Percentiles rank a stretch among this genome's conserved stretches.
Evolutionary conservation across 2,329 filamentous ascomycete genomes (phyloP).

Genomic region (Clarireedia sp.): DNA sequence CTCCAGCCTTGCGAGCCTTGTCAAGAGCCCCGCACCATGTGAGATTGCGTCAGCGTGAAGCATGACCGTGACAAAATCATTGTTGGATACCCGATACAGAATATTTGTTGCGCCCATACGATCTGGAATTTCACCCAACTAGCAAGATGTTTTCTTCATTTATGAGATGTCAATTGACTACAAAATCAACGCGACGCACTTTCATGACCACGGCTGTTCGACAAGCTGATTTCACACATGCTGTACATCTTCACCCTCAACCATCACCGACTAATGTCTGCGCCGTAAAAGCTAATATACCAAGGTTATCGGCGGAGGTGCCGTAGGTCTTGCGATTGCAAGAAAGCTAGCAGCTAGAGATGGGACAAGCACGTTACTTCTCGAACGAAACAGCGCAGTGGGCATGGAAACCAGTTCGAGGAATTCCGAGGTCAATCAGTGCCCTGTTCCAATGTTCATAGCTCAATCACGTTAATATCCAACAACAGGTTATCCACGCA

Average conservation of each 20-base stretch:
- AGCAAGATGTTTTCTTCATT: slow-evolving; percentile 14
- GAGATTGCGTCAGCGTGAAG: slow-evolving; percentile 6
- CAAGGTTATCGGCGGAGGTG: slow-evolving; percentile 52
- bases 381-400: slow-evolving; percentile 56
- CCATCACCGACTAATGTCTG: background rate
- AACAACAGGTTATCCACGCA: slow-evolving; percentile 75
- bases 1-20: slow-evolving; percentile 7
- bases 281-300: background rate
- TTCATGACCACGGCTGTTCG: slow-evolving; percentile 21
- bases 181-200: slow-evolving; percentile 11
- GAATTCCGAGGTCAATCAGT: slow-evolving; percentile 50
- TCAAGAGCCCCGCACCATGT: slow-evolving; percentile 12
- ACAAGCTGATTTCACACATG: slow-evolving; percentile 29
- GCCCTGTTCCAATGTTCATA: background rate
- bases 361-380: slow-evolving; percentile 54
- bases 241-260: slow-evolving; percentile 17
- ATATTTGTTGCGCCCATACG: too few relatives aligned
- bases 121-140: background rate
- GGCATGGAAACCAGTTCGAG: slow-evolving; percentile 65
- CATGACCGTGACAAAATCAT: slow-evolving; percentile 3
- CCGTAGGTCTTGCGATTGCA: slow-evolving; percentile 61
- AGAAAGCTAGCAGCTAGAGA: slow-evolving; percentile 51
- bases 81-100: too few relatives aligned
- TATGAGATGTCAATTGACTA: slow-evolving; percentile 12
- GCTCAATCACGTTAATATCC: background rate